Evolutionary conservation across 1,139 yeast species (phyloP).

Genomic region (Insectozyma bohioensis): DNA sequence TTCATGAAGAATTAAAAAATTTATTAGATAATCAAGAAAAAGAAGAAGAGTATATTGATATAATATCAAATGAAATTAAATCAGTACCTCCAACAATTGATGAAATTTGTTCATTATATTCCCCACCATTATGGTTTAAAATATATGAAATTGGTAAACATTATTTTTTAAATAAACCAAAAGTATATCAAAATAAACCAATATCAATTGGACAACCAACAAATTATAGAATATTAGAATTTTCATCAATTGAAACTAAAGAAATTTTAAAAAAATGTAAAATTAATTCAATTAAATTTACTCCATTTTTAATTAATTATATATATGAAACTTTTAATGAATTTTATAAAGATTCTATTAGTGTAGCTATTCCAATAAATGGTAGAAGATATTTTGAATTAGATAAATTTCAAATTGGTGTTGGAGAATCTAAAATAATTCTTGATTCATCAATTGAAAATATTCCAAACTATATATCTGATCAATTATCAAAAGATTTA

Average conservation of each 20-base stretch:
- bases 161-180: slow-evolving; percentile 12
- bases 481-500: slow-evolving; percentile 13
- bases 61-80: slow-evolving; percentile 7
- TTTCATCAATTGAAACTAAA: slow-evolving; percentile 13
- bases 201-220: slow-evolving; percentile 12
- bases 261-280: slow-evolving; percentile 15
- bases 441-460: slow-evolving; percentile 18
- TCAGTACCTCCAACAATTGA: slow-evolving; percentile 9
- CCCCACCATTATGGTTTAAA: slow-evolving; percentile 12
- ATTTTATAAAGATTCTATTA: slow-evolving; percentile 12
- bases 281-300: slow-evolving; percentile 20
- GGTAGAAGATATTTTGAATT: slow-evolving; percentile 26
- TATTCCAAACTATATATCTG: slow-evolving; percentile 9
- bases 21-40: slow-evolving; percentile 7
- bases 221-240: slow-evolving; percentile 16
- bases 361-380: slow-evolving; percentile 18
- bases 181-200: slow-evolving; percentile 17
- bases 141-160: slow-evolving; percentile 2
- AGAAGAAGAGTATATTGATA: slow-evolving; percentile 3
- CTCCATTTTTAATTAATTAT: slow-evolving; percentile 24
- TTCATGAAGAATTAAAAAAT: slow-evolving; percentile 29
- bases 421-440: slow-evolving; percentile 14
- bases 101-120: slow-evolving; percentile 11
- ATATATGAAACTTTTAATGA: slow-evolving; percentile 20
- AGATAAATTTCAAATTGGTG: slow-evolving; percentile 20